Conservation (phyloP, 257 asterid genomes). For the Solanum etuberosum region DNA sequence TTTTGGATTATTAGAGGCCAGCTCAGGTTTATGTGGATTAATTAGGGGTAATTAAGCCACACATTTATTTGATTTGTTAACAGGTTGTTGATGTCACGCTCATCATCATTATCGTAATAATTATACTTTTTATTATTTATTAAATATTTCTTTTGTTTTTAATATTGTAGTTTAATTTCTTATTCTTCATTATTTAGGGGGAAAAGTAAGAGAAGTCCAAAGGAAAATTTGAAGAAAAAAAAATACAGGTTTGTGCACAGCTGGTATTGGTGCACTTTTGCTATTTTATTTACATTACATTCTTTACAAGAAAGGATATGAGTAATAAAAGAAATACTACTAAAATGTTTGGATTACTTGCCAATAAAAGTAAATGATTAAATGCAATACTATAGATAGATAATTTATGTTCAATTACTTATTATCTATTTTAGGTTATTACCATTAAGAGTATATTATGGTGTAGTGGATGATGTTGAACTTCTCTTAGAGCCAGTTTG, state of each 20-base stretch:
- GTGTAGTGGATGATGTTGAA: rapidly evolving
- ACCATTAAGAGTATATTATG: rapidly evolving
- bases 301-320: neutral
- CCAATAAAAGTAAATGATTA: neutral
- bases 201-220: neutral
- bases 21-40: neutral
- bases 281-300: neutral
- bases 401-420: neutral
- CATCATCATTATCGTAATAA: slow-evolving; percentile 19
- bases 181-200: neutral
- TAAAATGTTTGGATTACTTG: neutral
- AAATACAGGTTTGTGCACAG: neutral
- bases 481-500: too few relatives aligned
- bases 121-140: neutral
- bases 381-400: neutral
- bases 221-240: neutral
- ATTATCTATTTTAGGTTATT: neutral
- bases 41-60: neutral
- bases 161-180: neutral
- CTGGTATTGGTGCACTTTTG: neutral
- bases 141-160: neutral
- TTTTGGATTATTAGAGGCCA: neutral
- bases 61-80: neutral
- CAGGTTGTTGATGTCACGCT: slow-evolving; percentile 30
- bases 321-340: neutral